phyloP scores from a whole-genome alignment of 495 filamentous ascomycete species.

The Cercophora newfieldiana region DNA sequence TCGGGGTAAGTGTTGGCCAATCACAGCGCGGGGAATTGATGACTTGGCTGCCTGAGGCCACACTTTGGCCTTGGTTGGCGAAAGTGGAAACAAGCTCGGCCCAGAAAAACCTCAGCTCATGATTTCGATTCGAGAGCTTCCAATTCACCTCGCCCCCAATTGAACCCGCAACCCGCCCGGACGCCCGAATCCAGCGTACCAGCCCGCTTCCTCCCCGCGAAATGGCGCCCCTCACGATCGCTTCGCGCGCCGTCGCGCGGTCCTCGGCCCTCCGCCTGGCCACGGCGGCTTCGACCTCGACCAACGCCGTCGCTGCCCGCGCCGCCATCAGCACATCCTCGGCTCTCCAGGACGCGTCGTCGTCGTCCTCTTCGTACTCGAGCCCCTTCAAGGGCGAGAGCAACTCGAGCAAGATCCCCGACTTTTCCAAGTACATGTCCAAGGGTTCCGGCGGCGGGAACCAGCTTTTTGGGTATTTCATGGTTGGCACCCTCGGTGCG shows the following conservation, averaged over 20 bases:
- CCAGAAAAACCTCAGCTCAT: conserved; percentile 54
- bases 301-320: conserved; percentile 37
- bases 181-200: not conserved
- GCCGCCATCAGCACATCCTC: conserved; percentile 47
- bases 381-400: conserved; percentile 65
- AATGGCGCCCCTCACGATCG: conserved; percentile 51
- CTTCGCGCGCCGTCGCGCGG: conserved; percentile 48
- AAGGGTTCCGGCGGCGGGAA: conserved; percentile 64
- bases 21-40: conserved; percentile 25
- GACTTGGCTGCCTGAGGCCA: conserved; percentile 34
- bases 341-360: conserved; percentile 36
- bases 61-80: conserved; percentile 21
- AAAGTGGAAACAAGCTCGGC: conserved; percentile 39
- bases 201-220: conserved; percentile 13
- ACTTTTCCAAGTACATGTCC: conserved; percentile 84
- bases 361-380: conserved; percentile 40
- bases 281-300: not conserved
- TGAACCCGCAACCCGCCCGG: conserved; percentile 25
- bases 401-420: conserved; percentile 69
- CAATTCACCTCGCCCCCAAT: conserved; percentile 31
- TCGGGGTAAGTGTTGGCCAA: conserved; percentile 29
- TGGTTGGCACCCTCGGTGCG: conserved; percentile 93
- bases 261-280: conserved; percentile 36
- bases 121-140: conserved; percentile 20
- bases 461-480: conserved; percentile 93